Evolutionary conservation across 169 alveolate genomes (phyloP), one percentile per base, ranked within the genome.

Genomic region (Cryptosporidium bovis): DNA sequence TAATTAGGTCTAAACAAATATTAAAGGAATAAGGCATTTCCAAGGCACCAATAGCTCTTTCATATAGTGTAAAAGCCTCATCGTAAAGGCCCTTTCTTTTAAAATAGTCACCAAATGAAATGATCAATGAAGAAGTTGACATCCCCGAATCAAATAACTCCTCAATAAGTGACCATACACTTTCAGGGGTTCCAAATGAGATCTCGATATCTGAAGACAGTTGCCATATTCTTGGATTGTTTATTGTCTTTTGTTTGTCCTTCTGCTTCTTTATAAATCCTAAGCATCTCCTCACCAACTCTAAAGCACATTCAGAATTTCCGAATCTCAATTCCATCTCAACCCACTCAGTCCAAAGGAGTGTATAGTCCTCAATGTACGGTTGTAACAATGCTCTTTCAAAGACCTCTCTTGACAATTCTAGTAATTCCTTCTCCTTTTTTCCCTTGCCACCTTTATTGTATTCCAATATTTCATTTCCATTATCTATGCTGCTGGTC

Each of bases 321-420:
- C 87, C 71, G 36, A 77, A 77, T 60, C 87, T 77, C 16, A 77
- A 50, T n/a, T 77, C 87, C 87, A 77, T 77, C 34, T 77, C 87
- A 20, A 77, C 64, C 87, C 87, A 77, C 27, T 77, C 87, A 4
- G 87, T 77, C 87, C 87, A 77, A 58, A 77, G 58, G 51, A 77
- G 12, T 46, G 87, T 56, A 60, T 60, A 62, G 55, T 77, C 87
- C 5, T 77, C 71, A 44, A 77, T 77, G 29, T 60, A 36, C 15
- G 33, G 34, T 44, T 77, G 53, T 24, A 44, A 24, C 15, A 77
- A 27, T 10, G 66, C 62, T 40, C 87, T 56, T 8, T 77, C 77
- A 62, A 77, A 77, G 0, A 77, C 56, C 13, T 77, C 87, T 18
- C 77, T 77, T 18, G 87, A 34, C 31, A 77, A 77, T 16, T 44